These are phyloP conservation scores for Aspergillus affinis DNA, from an alignment of 495 filamentous ascomycete species.

Conservation along the genomic window DNA sequence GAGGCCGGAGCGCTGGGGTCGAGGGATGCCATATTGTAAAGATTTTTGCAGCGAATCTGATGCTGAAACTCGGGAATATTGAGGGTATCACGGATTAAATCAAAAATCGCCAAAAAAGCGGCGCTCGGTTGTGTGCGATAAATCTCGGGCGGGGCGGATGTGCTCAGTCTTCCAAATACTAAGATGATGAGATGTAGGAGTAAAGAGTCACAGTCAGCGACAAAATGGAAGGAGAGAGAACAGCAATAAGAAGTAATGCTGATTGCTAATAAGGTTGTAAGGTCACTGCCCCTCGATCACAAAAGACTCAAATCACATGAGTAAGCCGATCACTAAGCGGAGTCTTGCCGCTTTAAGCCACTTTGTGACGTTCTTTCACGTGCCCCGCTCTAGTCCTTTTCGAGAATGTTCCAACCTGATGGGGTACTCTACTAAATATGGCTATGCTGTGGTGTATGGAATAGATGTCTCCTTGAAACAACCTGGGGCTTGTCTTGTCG, in stretches of 20 bases:
- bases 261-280: neutral
- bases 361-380: slow-evolving; percentile 1
- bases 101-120: slow-evolving; percentile 1
- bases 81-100: slow-evolving; percentile 8
- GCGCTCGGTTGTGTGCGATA: slow-evolving; percentile 1
- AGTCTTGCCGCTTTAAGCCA: slow-evolving; percentile 3
- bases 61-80: neutral
- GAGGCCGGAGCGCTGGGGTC: slow-evolving; percentile 15
- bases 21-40: slow-evolving; percentile 4
- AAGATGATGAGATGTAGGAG: neutral
- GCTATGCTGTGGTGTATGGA: neutral
- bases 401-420: neutral
- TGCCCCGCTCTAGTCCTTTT: slow-evolving; percentile 19
- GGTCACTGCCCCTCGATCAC: neutral
- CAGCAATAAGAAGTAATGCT: neutral
- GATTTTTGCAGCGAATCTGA: neutral
- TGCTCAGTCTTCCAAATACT: neutral
- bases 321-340: neutral
- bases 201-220: neutral
- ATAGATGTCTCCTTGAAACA: too few relatives aligned
- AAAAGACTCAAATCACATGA: neutral
- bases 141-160: neutral
- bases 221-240: neutral
- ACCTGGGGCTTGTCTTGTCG: too few relatives aligned
- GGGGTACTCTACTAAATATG: neutral